phyloP scores from a whole-genome alignment of 495 filamentous ascomycete species.

The Amorphotheca resinae region DNA sequence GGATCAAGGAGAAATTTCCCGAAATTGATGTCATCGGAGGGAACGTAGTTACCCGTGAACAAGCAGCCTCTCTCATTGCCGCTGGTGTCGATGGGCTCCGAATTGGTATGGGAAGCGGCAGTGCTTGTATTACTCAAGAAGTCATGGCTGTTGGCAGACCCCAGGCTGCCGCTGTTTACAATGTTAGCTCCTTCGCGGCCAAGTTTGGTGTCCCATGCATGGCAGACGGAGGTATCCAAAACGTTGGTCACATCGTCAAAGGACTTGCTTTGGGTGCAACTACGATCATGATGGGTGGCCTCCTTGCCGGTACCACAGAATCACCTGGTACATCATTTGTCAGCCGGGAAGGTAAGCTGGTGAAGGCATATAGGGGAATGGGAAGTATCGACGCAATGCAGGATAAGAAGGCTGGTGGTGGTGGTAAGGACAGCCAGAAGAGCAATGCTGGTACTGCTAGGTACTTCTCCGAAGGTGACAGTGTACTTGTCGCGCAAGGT shows the following conservation, averaged over 20 bases:
- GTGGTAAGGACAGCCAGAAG: conserved; percentile 60
- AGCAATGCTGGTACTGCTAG: conserved; percentile 93
- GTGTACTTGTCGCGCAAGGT: conserved; percentile 90
- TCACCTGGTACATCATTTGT: conserved; percentile 96
- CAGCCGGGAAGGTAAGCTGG: conserved; percentile 85
- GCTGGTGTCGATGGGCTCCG: conserved; percentile 92
- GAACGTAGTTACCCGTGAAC: conserved; percentile 94
- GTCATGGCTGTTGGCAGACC: conserved; percentile 98
- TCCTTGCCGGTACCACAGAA: conserved; percentile 94
- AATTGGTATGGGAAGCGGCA: conserved; percentile 98
- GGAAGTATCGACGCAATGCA: conserved; percentile 98
- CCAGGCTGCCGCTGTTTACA: conserved; percentile 84
- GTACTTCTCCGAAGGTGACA: conserved; percentile 96
- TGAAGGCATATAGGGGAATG: conserved; percentile 99
- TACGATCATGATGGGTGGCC: conserved; percentile 98
- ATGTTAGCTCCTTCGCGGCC: conserved; percentile 75
- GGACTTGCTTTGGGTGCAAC: conserved; percentile 87
- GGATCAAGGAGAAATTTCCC: conserved; percentile 76
- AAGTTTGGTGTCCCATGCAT: conserved; percentile 96
- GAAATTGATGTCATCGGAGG: conserved; percentile 88
- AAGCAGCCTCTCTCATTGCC: conserved; percentile 83
- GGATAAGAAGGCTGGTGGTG: conserved; percentile 85
- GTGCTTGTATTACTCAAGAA: conserved; percentile 98
- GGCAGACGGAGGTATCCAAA: conserved; percentile 95
- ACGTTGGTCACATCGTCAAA: conserved; percentile 98